These are phyloP conservation scores for Xylaria sp. DNA, from an alignment of 2,329 filamentous ascomycete species.

Conservation along the genomic window DNA sequence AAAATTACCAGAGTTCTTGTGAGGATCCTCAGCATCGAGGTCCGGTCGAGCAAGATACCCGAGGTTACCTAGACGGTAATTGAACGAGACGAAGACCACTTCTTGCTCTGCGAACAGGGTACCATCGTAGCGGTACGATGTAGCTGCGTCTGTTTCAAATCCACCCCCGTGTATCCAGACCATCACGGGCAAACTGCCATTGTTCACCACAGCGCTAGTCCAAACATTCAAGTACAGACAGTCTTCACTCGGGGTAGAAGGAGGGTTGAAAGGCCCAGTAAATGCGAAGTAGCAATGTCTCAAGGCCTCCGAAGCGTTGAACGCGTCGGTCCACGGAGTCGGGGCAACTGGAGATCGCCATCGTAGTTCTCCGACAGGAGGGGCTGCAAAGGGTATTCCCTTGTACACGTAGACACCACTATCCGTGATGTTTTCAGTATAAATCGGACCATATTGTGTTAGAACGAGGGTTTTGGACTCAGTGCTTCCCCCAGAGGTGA, in stretches of 20 bases:
- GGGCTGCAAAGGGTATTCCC: background rate
- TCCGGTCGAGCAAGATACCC: constrained; percentile 26
- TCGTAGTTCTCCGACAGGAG: background rate
- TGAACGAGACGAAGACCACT: constrained; percentile 26
- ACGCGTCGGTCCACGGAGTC: too few species aligned
- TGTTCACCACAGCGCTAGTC: constrained; percentile 16
- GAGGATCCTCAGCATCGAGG: constrained; percentile 23
- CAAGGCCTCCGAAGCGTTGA: too few species aligned
- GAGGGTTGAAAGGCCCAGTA: too few species aligned
- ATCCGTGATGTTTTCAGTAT: background rate
- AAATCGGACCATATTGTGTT: background rate
- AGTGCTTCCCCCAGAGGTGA: too few species aligned
- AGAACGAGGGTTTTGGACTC: too few species aligned
- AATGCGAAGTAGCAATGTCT: too few species aligned
- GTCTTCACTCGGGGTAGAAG: constrained; percentile 30
- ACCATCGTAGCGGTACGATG: constrained; percentile 22
- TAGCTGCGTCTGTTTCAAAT: constrained; percentile 20
- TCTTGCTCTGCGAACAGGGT: constrained; percentile 10
- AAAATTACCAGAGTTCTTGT: constrained; percentile 25
- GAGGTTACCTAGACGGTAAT: constrained; percentile 26
- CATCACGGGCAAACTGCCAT: constrained; percentile 16
- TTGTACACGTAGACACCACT: background rate
- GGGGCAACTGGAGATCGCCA: too few species aligned
- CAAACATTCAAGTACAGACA: constrained; percentile 30
- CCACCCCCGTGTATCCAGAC: constrained; percentile 31